These are phyloP conservation scores for Lentinula detonsa DNA, from an alignment of 768 basidiomycete species.

Conservation along the genomic window DNA sequence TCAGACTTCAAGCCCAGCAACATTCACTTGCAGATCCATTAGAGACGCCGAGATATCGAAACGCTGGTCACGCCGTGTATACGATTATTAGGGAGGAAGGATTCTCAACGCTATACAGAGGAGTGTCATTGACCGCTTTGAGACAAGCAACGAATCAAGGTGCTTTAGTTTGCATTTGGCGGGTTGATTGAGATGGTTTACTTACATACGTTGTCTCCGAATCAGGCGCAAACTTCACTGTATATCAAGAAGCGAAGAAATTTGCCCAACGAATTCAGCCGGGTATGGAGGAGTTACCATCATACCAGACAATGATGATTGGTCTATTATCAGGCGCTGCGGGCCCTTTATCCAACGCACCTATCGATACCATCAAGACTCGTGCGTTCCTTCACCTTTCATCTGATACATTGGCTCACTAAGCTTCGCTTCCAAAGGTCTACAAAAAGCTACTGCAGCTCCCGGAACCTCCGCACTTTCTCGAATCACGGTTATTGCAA, in stretches of 20 bases:
- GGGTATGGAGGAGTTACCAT: conserved; percentile 71
- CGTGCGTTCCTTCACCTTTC: conserved; percentile 42
- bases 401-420: background rate
- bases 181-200: background rate
- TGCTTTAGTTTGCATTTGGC: conserved; percentile 17
- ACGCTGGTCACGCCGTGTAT: conserved; percentile 95
- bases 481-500: conserved; percentile 73
- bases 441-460: conserved; percentile 76
- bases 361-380: conserved; percentile 93
- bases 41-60: conserved; percentile 89
- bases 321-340: conserved; percentile 95
- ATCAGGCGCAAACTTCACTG: conserved; percentile 96
- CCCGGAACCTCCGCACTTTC: conserved; percentile 74
- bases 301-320: conserved; percentile 93
- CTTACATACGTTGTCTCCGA: background rate
- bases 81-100: conserved; percentile 94
- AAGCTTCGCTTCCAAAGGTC: conserved; percentile 36
- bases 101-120: conserved; percentile 76
- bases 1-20: conserved; percentile 93
- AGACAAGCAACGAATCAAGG: conserved; percentile 98
- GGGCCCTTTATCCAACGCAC: conserved; percentile 98
- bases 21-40: conserved; percentile 96
- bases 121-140: conserved; percentile 88
- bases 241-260: conserved; percentile 95
- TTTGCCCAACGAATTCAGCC: conserved; percentile 75